Conservation (phyloP, 441 rosid species). For the Jatropha podagrica region DNA sequence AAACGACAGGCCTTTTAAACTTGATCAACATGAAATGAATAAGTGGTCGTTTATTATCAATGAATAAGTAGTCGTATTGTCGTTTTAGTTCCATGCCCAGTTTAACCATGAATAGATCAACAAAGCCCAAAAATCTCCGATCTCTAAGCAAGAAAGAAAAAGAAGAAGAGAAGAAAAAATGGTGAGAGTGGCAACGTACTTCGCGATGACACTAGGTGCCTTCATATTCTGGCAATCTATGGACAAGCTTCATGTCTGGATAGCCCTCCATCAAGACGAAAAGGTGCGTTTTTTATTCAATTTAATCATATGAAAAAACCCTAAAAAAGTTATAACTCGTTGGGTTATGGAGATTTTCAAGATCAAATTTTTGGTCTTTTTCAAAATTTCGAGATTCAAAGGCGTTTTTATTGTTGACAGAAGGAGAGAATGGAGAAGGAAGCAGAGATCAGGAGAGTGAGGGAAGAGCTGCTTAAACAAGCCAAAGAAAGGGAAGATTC, state of each 20-base stretch:
- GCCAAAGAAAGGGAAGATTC: conserved; percentile 50
- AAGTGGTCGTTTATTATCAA: no score
- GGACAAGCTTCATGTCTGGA: conserved; percentile 72
- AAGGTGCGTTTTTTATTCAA: conserved; percentile 34
- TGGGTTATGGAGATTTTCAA: not conserved
- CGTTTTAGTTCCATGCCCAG: no score
- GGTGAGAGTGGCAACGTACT: conserved; percentile 53
- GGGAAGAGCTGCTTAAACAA: conserved; percentile 59
- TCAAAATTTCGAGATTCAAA: not conserved
- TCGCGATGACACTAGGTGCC: conserved; percentile 61
- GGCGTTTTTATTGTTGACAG: conserved; percentile 27
- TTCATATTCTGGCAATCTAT: conserved; percentile 64
- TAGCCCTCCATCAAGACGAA: conserved; percentile 76
- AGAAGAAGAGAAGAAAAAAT: conserved; percentile 21
- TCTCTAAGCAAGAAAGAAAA: not conserved
- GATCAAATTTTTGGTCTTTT: not conserved
- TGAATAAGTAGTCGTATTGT: no score
- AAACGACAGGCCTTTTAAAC: no score
- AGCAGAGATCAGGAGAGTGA: conserved; percentile 67
- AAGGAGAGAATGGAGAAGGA: conserved; percentile 72
- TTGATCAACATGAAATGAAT: no score
- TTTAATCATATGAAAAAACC: not conserved
- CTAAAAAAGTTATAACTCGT: not conserved
- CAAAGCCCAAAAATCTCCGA: not conserved
- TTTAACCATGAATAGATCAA: not conserved